Conservation (phyloP, 306 rosid genomes). For the Castanea crenata region DNA sequence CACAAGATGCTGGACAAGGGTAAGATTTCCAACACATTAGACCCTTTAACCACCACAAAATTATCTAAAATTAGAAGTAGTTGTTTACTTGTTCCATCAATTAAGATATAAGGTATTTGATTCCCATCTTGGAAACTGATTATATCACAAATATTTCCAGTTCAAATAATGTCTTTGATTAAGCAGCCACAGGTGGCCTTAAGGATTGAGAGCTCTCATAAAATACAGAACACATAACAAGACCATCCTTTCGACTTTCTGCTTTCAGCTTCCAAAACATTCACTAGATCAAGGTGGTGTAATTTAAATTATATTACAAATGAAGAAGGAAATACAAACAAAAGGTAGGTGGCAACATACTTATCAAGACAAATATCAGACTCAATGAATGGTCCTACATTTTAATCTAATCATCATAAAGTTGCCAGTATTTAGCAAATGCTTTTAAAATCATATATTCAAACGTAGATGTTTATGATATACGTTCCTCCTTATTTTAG, state of each 20-base stretch:
- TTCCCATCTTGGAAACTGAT: not conserved
- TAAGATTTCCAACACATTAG: not conserved
- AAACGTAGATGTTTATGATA: too few species aligned
- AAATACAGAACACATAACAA: too few species aligned
- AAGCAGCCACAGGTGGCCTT: too few species aligned
- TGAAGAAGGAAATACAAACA: too few species aligned
- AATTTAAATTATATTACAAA: too few species aligned
- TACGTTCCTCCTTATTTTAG: not conserved
- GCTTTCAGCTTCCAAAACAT: too few species aligned
- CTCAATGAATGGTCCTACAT: not conserved
- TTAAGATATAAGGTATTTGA: not conserved
- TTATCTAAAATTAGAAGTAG: not conserved
- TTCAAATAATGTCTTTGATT: not conserved
- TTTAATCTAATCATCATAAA: not conserved
- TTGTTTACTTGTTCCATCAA: not conserved
- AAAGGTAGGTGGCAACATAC: too few species aligned
- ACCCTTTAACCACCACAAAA: not conserved
- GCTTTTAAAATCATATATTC: not conserved
- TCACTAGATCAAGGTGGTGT: too few species aligned
- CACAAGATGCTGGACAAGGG: not conserved
- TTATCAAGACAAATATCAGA: not conserved
- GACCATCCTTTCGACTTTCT: too few species aligned
- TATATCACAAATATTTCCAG: not conserved
- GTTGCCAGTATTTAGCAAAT: too few species aligned
- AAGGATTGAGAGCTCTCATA: too few species aligned